These are phyloP conservation scores for Phytophthora hibernalis DNA, from an alignment of 352 stramenopile species.

Conservation along the genomic window DNA sequence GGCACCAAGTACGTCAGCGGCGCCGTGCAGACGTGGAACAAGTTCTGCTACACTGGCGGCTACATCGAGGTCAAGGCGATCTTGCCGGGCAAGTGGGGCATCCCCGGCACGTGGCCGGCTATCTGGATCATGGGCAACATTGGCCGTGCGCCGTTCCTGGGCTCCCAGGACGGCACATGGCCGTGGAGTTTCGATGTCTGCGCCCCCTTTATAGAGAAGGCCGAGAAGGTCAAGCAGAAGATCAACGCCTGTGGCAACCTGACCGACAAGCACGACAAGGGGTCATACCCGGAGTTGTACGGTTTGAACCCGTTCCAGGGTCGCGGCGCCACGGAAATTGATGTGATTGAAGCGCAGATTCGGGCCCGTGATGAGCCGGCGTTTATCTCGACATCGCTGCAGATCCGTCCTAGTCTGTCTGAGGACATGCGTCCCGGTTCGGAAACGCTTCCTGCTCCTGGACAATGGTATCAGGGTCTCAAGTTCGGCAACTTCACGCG, in stretches of 20 bases:
- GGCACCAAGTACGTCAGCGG: slow-evolving; percentile 88
- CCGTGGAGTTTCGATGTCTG: slow-evolving; percentile 97
- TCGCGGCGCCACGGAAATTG: slow-evolving; percentile 97
- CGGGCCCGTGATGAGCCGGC: slow-evolving; percentile 87
- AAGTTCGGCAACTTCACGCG: slow-evolving; percentile 86
- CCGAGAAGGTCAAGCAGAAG: slow-evolving; percentile 91
- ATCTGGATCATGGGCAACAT: slow-evolving; percentile 99
- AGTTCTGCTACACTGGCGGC: slow-evolving; percentile 99
- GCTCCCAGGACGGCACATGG: slow-evolving; percentile 95
- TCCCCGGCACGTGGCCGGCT: slow-evolving; percentile 96
- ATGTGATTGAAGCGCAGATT: slow-evolving; percentile 94
- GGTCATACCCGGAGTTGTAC: slow-evolving; percentile 88
- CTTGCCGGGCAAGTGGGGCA: slow-evolving; percentile 94
- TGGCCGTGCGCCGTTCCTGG: slow-evolving; percentile 94
- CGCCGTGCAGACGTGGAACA: slow-evolving; percentile 98
- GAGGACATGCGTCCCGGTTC: slow-evolving; percentile 69
- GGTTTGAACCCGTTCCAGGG: slow-evolving; percentile 92
- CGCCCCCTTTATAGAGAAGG: slow-evolving; percentile 82
- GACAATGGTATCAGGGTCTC: slow-evolving; percentile 92
- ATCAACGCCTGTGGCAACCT: slow-evolving; percentile 95
- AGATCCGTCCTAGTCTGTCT: slow-evolving; percentile 88
- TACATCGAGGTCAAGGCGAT: slow-evolving; percentile 96
- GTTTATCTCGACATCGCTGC: slow-evolving; percentile 94
- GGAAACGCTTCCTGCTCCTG: slow-evolving; percentile 58
- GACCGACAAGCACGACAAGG: slow-evolving; percentile 93